phyloP scores from a whole-genome alignment of 108 stramenopile genomes.

The Seminavis robusta region DNA sequence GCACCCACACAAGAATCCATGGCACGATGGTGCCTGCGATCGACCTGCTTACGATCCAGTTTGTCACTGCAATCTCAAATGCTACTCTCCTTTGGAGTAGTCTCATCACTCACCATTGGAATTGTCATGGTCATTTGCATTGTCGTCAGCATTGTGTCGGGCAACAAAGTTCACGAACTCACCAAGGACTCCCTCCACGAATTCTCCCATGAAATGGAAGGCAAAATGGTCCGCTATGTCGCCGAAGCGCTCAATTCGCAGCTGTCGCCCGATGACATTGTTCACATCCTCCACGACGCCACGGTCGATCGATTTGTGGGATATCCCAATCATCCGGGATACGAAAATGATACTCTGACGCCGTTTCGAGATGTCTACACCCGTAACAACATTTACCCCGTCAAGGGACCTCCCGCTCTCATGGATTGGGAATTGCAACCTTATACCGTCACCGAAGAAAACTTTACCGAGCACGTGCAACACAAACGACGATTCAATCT shows the following conservation, averaged over 20 bases:
- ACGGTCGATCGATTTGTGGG: conserved; percentile 49
- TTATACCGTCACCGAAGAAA: conserved; percentile 35
- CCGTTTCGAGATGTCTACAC: conserved; percentile 35
- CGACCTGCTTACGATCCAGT: no score
- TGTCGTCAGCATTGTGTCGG: conserved; percentile 1
- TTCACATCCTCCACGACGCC: conserved; percentile 27
- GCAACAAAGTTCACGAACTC: neutral
- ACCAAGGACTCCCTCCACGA: neutral
- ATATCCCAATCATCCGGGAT: conserved; percentile 20
- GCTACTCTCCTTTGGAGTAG: conserved; percentile 43
- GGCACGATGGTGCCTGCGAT: no score
- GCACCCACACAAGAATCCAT: no score
- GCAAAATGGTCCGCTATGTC: neutral
- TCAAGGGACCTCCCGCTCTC: conserved; percentile 20
- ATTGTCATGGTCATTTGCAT: conserved; percentile 36
- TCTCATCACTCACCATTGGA: conserved; percentile 23
- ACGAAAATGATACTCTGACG: conserved; percentile 25
- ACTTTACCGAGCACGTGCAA: conserved; percentile 35
- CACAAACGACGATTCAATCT: conserved; percentile 6
- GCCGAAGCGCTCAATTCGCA: neutral
- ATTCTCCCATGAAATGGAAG: no score
- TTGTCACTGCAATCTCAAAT: conserved; percentile 51
- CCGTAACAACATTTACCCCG: conserved; percentile 10
- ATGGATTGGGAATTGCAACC: conserved; percentile 47
- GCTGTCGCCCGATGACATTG: neutral